Base-by-base conservation (phyloP, 1,284 basidiomycete genomes). In the Fomitopsis pinicola region DNA sequence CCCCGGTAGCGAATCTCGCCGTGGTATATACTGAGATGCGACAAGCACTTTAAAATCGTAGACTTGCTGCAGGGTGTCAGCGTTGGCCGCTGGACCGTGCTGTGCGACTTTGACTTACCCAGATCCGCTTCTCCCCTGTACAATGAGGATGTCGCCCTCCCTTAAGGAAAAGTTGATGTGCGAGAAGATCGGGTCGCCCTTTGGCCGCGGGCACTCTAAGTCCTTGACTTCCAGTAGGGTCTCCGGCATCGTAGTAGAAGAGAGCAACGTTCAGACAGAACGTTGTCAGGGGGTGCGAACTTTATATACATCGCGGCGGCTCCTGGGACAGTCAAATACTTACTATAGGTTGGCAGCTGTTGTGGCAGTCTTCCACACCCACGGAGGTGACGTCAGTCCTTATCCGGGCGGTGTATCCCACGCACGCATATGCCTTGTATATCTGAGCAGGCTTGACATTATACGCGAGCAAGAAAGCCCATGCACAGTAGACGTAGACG, bases 11-110 rank as follows among this genome's bases (percentile, higher is more conserved):
- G 65, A 46, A 92, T 78, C 53, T 85, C 77, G 3, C 93, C 93
- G 4, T 79, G 76, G 69, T 92, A 92, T 4, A 91, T 74, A 63
- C 85, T 85, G 26, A 95, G 77, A 75, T 94, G 90, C 36, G 92
- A 85, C 28, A 95, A 80, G 67, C 91, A 93, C 73, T 94, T 95
- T 50, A 95, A 71, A 48, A 94, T 72, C 0, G 92, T 94, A 0
- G 91, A 89, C 72, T 94, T 94, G 50, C 87, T 87, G n/a, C 44
- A 10, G 14, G 15, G 17, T 30, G 26, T 61, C 12, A 55, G 54
- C 14, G 19, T 26, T n/a, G 22, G 40, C 10, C 42, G 30, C 19
- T 36, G 5, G 33, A 12, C 15, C 17, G 36, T 5, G 5, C 12
- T 5, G 5, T 5, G 17, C 35, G 28, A 10, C 6, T 15, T 12